These are phyloP conservation scores for Globisporangium abappressorium DNA, from an alignment of 352 stramenopile genomes.

Conservation along the genomic window DNA sequence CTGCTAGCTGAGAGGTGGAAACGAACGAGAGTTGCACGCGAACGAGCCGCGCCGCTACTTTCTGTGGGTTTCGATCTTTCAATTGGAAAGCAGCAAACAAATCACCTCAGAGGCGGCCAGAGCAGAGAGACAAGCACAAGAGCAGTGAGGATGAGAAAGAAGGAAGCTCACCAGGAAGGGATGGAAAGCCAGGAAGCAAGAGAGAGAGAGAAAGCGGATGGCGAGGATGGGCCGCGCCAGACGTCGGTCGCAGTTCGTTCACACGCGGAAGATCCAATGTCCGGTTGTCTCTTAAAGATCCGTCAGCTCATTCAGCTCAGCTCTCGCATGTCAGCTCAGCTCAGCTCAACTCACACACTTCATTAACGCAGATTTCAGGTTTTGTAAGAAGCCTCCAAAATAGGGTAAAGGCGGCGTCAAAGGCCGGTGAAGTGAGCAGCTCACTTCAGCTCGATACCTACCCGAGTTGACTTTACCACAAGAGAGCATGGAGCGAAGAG, in stretches of 20 bases:
- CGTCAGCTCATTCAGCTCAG: neutral
- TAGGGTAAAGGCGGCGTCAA: neutral
- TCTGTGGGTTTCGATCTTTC: neutral
- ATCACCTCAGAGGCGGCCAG: neutral
- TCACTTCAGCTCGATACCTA: neutral
- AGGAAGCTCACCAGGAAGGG: neutral
- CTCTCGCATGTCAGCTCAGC: neutral
- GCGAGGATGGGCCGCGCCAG: neutral
- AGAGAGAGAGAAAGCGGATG: neutral
- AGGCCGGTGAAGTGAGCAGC: neutral
- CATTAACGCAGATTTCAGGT: neutral
- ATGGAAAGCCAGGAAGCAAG: neutral
- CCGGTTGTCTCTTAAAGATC: neutral
- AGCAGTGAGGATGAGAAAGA: neutral
- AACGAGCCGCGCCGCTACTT: neutral
- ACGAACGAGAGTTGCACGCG: neutral
- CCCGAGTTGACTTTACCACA: neutral
- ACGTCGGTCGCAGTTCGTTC: neutral
- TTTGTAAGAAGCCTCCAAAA: neutral
- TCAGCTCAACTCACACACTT: neutral
- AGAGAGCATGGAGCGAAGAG: neutral
- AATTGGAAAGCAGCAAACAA: neutral
- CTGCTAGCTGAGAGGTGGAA: neutral
- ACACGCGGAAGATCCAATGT: neutral
- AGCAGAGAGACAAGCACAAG: neutral